Base-by-base conservation (phyloP, 1,284 basidiomycete species). In the Phellinidium pouzarii region DNA sequence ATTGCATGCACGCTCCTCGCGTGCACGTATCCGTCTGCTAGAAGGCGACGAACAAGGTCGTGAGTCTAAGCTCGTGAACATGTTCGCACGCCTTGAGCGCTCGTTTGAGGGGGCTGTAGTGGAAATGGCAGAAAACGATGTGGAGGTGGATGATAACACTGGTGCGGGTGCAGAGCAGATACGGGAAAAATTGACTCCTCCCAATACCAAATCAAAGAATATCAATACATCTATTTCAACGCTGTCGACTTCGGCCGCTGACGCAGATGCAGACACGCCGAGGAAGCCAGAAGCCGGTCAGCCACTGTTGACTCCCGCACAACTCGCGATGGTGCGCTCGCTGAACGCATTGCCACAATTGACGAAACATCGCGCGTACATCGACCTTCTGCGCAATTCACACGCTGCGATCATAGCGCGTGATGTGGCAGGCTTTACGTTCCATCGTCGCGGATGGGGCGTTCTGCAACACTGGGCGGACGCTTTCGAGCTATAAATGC, bases 381-480 rank as follows among this genome's bases (percentile, higher is more conserved):
- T 89, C 58, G 65, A 72, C 19, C 68, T 68, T 1, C 71, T 81
- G 38, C 62, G 68, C 40, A 89, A 88, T 61, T 67, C 85, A 25
- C 87, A 90, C 68, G 83, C 74, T 8, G 71, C 78, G 53, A 84
- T 90, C 58, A 71, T 91, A 5, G 79, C 75, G 61, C 70, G 87
- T 46, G 84, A 90, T 59, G 64, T 79, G 50, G 71, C 79, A 62
- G 65, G 71, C 38, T 87, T 84, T 60, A 69, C 75, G 59, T 59
- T 67, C 14, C 82, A 87, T 60, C 67, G 71, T 45, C 62, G 68
- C 20, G 87, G 87, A 9, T 76, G 80, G 61, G 77, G 77, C 36
- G 76, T 88, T 3, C 50, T 90, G 36, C 71, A 74, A 55, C 84
- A 88, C 64, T 87, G 84, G 83, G 85, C 83, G 20, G 75, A 79